Base-by-base conservation (phyloP, 2,329 filamentous ascomycete genomes). In the Ophiostoma tasmaniense region DNA sequence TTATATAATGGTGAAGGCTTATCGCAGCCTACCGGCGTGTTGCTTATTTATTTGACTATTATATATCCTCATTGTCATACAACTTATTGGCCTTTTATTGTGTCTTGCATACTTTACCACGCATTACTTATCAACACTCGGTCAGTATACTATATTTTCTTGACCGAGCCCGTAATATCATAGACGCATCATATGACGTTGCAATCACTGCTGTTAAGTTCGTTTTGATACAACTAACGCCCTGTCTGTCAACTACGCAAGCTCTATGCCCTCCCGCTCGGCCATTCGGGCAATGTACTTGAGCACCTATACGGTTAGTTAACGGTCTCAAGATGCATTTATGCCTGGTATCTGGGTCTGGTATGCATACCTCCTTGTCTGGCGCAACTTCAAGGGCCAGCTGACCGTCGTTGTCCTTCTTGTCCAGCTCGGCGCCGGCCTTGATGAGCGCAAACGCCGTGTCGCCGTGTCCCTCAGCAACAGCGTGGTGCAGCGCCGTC, bases 401-500 rank as follows among this genome's bases (percentile, higher is more conserved):
- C 72, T 81, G 82, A 0, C 90, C 93, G 71, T 91, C 88, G 3
- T 74, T 78, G 75, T 94, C 92, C 78, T 85, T 89, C 80, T 92
- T 93, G 72, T 90, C 89, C 14, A 84, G 84, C 76, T 96, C 93
- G 0, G 93, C 93, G 0, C 95, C 95, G 3, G 89, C 89, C 76
- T 91, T 96, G 52, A 99, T 80, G 71, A 99, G 80, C 25, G 89
- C 84, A 64, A 98, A 82, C 0, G 95, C 95, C 3, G 92, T 88
- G 78, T 97, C 93, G 0, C 93, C 89, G 76, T 90, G 87, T 5
- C 88, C 88, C 75, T 95, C 91, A 1, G 90, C 89, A 73, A 93
- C 80, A 14, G 91, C 88, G 76, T 99, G 95, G 79, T 99, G 95
- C 74, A 99, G 81, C 3, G 95, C 90, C 30, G 95, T 98, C 77